A percentile compares a stretch with the other conserved stretches of the same genome.
phyloP scores from a whole-genome alignment of 306 rosid species.

The Malus sieversii region DNA sequence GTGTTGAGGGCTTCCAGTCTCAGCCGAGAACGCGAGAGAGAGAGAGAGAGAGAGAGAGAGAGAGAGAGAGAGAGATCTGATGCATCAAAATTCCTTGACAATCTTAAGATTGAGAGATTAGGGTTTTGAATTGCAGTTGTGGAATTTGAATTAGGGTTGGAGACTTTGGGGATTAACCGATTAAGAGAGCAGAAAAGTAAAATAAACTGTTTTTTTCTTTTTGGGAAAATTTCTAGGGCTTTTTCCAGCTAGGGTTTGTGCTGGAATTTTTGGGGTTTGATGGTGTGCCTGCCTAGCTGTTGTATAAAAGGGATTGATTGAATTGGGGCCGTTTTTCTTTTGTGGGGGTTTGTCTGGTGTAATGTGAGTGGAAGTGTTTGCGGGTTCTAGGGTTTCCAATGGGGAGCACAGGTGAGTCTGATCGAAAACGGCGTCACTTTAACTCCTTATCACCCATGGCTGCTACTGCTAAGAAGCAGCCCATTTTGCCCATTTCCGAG shows the following conservation, averaged over 20 bases:
- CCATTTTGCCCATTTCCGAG: slow-evolving; percentile 62
- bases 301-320: slow-evolving; percentile 16
- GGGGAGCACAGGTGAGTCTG: slow-evolving; percentile 89
- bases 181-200: slow-evolving; percentile 4
- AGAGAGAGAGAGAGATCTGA: neutral
- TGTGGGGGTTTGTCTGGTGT: slow-evolving; percentile 15
- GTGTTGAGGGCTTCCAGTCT: neutral
- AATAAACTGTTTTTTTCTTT: neutral
- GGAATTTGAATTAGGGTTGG: slow-evolving; percentile 10
- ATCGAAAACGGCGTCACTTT: slow-evolving; percentile 89
- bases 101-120: neutral
- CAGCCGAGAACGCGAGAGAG: slow-evolving; percentile 1
- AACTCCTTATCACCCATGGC: slow-evolving; percentile 79
- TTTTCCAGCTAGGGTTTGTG: slow-evolving; percentile 45
- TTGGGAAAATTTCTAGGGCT: slow-evolving; percentile 6
- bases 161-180: neutral
- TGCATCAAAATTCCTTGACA: slow-evolving; percentile 6
- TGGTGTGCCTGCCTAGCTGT: neutral
- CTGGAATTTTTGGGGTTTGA: neutral
- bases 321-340: slow-evolving; percentile 8
- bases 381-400: slow-evolving; percentile 60
- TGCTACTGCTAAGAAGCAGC: slow-evolving; percentile 59
- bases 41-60: slow-evolving; percentile 17
- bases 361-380: slow-evolving; percentile 42
- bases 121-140: slow-evolving; percentile 2